Percentiles rank a stretch among this genome's conserved stretches.
phyloP scores from a whole-genome alignment of 345 rosid species.

The Salix brachista region DNA sequence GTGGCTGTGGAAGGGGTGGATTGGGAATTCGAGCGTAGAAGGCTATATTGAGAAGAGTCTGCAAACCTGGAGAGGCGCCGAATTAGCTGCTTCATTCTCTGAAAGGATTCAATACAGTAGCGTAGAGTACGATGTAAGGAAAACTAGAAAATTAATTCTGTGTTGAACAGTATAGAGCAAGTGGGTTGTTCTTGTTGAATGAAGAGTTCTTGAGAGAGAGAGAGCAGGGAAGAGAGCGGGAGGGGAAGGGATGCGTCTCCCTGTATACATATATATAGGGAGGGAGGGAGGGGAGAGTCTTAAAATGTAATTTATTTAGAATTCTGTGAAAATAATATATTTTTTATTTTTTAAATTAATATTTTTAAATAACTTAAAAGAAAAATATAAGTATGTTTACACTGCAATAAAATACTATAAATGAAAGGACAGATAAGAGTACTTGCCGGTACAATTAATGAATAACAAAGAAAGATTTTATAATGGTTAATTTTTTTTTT shows the following conservation, averaged over 20 bases:
- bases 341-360: too few relatives aligned
- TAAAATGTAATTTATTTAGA: too few relatives aligned
- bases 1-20: constrained; percentile 1
- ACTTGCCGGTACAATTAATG: constrained; percentile 27
- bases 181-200: background rate
- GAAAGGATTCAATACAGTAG: background rate
- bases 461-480: background rate
- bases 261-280: background rate
- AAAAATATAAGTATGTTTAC: too few relatives aligned
- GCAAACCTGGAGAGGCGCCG: constrained; percentile 89
- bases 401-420: too few relatives aligned
- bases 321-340: too few relatives aligned
- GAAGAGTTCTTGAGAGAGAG: background rate
- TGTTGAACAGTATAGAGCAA: background rate
- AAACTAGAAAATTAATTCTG: background rate
- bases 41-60: constrained; percentile 73
- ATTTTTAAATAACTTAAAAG: too few relatives aligned
- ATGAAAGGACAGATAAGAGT: constrained; percentile 8
- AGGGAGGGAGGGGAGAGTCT: background rate
- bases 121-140: background rate
- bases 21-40: constrained; percentile 52
- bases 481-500: background rate
- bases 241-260: background rate
- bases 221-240: background rate
- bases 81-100: constrained; percentile 71